Base-by-base conservation (phyloP, 208 protist species). In the Acanthamoeba castellanii region DNA sequence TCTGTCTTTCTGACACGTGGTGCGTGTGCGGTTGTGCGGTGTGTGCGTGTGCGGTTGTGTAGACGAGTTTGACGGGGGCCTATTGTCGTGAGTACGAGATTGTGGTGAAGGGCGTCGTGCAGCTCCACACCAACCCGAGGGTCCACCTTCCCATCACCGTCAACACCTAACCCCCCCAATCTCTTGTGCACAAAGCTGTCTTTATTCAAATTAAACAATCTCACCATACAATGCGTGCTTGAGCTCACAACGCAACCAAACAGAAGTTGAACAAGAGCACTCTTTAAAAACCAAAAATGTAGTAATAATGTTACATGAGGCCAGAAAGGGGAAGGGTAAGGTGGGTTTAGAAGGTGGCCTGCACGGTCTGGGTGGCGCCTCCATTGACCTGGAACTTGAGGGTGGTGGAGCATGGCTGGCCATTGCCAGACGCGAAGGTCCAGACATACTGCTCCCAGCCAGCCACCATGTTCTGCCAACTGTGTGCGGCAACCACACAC, bases 21-120 rank as follows among this genome's bases (percentile, higher is more conserved):
- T 57, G 52, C 52, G n/a, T n/a, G n/a, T n/a, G n/a, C n/a, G n/a
- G n/a, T n/a, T n/a, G n/a, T n/a, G n/a, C n/a, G n/a, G n/a, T n/a
- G n/a, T n/a, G n/a, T n/a, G n/a, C n/a, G n/a, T n/a, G n/a, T n/a
- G n/a, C n/a, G n/a, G n/a, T 8, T 81, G 37, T n/a, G 37, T 22
- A 81, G 72, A 47, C 45, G 55, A 90, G 82, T 45, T n/a, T 90
- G 25, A 90, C 82, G 52, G 82, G 82, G 22, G 82, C 82, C 47
- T 90, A 90, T 27, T 70, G 82, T 27, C 50, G 82, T 27, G 82
- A 90, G 82, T 90, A 90, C 82, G 50, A 61, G 52, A 90, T 90
- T 47, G 82, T 90, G 82, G 82, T 90, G 55, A 90, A 90, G 57
- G 82, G 55, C 50, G 55, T 70, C 47, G 82, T 90, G 82, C 82